Conservation (phyloP, 352 stramenopile genomes). For the Pythium folliculosum region DNA sequence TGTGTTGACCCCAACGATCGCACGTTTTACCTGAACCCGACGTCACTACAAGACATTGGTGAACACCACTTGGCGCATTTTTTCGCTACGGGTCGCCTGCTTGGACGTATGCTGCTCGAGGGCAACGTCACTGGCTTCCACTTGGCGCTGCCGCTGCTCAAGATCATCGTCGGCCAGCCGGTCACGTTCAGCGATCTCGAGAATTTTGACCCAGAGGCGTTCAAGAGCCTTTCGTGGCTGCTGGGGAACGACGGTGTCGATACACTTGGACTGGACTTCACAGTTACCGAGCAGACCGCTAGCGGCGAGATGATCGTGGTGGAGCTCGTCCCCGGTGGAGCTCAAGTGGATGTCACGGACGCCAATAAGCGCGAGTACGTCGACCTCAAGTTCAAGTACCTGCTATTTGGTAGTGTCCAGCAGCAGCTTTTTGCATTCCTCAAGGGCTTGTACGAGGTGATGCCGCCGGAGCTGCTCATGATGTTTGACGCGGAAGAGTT, state of each 20-base stretch:
- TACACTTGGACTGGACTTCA: conserved; percentile 65
- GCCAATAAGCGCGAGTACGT: conserved; percentile 94
- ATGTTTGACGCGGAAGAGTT: conserved; percentile 95
- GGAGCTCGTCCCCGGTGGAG: conserved; percentile 55
- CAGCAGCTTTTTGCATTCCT: conserved; percentile 66
- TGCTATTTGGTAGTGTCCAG: conserved; percentile 81
- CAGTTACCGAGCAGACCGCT: conserved; percentile 35
- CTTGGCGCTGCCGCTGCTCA: conserved; percentile 95
- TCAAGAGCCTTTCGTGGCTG: conserved; percentile 66
- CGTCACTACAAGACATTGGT: conserved; percentile 29
- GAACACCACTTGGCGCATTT: conserved; percentile 72
- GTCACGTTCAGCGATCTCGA: conserved; percentile 94
- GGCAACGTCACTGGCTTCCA: conserved; percentile 94
- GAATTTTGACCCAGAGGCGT: conserved; percentile 66
- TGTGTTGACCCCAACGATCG: conserved; percentile 47
- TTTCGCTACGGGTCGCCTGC: conserved; percentile 49
- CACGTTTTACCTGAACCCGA: conserved; percentile 49
- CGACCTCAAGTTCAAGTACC: conserved; percentile 90
- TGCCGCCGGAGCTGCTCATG: conserved; percentile 85
- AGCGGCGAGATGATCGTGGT: conserved; percentile 30
- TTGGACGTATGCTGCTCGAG: conserved; percentile 80
- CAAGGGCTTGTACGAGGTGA: conserved; percentile 91
- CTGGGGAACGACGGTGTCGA: conserved; percentile 57
- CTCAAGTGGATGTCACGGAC: conserved; percentile 87
- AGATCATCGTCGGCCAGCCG: conserved; percentile 95